Percentiles rank a stretch among this genome's conserved stretches.
Evolutionary conservation across 768 basidiomycete genomes (phyloP).

Genomic region (Leccinum subgranulosum): DNA sequence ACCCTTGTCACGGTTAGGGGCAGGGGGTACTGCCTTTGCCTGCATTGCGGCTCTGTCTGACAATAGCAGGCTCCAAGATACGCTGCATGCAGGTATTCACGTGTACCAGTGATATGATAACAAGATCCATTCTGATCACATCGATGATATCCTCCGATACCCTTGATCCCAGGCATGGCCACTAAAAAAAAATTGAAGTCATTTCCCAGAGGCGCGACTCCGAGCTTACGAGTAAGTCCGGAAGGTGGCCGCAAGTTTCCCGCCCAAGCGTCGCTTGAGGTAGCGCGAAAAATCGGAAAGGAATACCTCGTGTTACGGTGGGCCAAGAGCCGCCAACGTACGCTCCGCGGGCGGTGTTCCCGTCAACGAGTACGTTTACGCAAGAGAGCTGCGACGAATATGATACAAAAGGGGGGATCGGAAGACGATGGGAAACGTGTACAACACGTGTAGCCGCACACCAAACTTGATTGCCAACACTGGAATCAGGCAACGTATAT

Average conservation of each 20-base stretch:
- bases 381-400: slow-evolving; percentile 18
- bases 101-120: slow-evolving; percentile 16
- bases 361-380: slow-evolving; percentile 25
- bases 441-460: slow-evolving; percentile 35
- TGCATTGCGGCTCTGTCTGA: not conserved
- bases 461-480: slow-evolving; percentile 21
- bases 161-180: slow-evolving; percentile 20
- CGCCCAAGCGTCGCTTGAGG: not conserved
- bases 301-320: not conserved
- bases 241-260: not conserved
- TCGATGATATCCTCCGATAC: slow-evolving; percentile 1
- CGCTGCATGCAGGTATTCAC: slow-evolving; percentile 18
- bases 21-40: not conserved
- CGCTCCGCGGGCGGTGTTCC: slow-evolving; percentile 4
- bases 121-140: slow-evolving; percentile 10
- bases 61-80: not conserved
- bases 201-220: not conserved
- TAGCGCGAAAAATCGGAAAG: not conserved
- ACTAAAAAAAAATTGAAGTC: too few species aligned
- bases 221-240: not conserved
- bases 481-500: slow-evolving; percentile 33
- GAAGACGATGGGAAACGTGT: slow-evolving; percentile 28
- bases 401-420: slow-evolving; percentile 17
- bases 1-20: slow-evolving; percentile 14
- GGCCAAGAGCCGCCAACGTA: slow-evolving; percentile 6